phyloP scores from a whole-genome alignment of 1,284 basidiomycete species.

The Cryptococcus maquisensis region DNA sequence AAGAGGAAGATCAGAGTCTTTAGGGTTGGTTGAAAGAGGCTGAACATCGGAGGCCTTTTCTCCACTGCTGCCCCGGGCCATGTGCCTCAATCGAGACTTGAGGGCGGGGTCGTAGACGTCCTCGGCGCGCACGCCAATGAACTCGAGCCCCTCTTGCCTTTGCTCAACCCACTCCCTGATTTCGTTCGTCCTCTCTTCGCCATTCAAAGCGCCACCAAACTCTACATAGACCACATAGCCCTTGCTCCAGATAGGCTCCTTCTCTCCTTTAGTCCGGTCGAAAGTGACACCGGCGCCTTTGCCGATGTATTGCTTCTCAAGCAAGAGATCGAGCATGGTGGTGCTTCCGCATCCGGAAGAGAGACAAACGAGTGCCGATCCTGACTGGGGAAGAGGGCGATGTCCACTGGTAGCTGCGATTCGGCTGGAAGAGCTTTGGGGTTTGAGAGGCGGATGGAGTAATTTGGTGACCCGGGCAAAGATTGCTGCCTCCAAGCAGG shows the following conservation, averaged over 20 bases:
- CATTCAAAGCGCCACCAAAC: conserved; percentile 28
- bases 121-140: conserved; percentile 35
- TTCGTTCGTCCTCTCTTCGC: conserved; percentile 12
- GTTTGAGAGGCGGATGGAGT: conserved; percentile 31
- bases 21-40: conserved; percentile 18
- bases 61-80: neutral
- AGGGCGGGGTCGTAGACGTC: conserved; percentile 37
- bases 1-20: conserved; percentile 21
- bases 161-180: conserved; percentile 20
- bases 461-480: conserved; percentile 22
- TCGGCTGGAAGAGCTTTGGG: conserved; percentile 1
- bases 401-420: conserved; percentile 1
- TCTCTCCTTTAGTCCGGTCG: conserved; percentile 33
- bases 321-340: conserved; percentile 35
- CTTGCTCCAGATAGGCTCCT: conserved; percentile 33
- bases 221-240: conserved; percentile 45
- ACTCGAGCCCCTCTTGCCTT: conserved; percentile 18
- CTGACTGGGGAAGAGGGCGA: conserved; percentile 25
- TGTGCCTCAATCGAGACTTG: conserved; percentile 6
- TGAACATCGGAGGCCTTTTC: neutral
- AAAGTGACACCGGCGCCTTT: conserved; percentile 13
- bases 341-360: conserved; percentile 44
- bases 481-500: conserved; percentile 32
- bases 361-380: conserved; percentile 31
- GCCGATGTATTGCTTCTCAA: conserved; percentile 25